Evolutionary conservation across 1,284 basidiomycete genomes (phyloP).

Genomic region (Sporisorium iseilematis-ciliati): DNA sequence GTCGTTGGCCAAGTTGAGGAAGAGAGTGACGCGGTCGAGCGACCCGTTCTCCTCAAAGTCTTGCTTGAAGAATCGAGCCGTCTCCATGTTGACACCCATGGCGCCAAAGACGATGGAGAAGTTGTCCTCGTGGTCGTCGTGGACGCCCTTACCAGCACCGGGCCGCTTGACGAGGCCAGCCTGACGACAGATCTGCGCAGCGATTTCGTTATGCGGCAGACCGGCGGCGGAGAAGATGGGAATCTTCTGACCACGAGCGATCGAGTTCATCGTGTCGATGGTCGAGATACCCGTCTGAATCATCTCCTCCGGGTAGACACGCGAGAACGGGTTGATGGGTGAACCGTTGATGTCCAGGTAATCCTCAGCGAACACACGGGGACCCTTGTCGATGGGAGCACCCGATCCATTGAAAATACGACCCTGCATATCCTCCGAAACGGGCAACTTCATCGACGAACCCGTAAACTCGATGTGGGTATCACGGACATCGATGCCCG

Average conservation of each 20-base stretch:
- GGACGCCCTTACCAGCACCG: constrained; percentile 79
- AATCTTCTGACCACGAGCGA: constrained; percentile 99
- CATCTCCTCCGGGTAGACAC: constrained; percentile 99
- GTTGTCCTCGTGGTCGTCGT: constrained; percentile 99
- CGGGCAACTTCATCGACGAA: constrained; percentile 97
- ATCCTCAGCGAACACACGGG: constrained; percentile 98
- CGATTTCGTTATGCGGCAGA: constrained; percentile 99
- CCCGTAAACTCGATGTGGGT: constrained; percentile 99
- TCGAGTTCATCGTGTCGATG: constrained; percentile 79
- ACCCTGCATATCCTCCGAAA: constrained; percentile 99
- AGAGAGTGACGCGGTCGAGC: constrained; percentile 96
- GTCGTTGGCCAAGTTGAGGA: constrained; percentile 99
- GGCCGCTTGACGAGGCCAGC: constrained; percentile 88
- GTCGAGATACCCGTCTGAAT: constrained; percentile 99
- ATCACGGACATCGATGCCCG: constrained; percentile 95
- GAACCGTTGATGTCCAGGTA: constrained; percentile 99
- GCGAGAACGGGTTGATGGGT: constrained; percentile 98
- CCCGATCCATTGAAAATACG: constrained; percentile 99
- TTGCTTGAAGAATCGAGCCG: constrained; percentile 99
- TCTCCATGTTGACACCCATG: constrained; percentile 99
- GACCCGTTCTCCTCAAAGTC: constrained; percentile 99
- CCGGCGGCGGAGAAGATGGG: constrained; percentile 99
- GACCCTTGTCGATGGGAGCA: constrained; percentile 97
- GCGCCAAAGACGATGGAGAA: constrained; percentile 99
- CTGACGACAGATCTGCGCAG: constrained; percentile 99